Percentiles rank a stretch among this genome's conserved stretches.
Evolutionary conservation across 2,329 filamentous ascomycete genomes (phyloP).

Genomic region (Fusarium annulatum): DNA sequence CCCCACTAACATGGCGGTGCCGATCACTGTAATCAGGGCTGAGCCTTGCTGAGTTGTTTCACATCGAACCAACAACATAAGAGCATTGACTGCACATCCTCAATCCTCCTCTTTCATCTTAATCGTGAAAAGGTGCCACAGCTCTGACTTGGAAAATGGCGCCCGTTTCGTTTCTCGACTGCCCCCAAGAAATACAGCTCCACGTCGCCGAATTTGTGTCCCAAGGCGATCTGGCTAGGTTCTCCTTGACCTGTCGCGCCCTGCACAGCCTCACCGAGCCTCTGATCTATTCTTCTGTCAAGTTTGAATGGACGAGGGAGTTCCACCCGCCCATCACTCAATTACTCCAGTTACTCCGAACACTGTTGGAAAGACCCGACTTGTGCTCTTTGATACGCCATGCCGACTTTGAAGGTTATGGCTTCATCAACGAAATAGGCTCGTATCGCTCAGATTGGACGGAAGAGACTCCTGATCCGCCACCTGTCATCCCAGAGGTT

Average conservation of each 20-base stretch:
- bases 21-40: neutral
- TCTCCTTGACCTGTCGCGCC: neutral
- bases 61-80: neutral
- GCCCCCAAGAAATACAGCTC: neutral
- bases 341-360: neutral
- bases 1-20: neutral
- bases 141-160: neutral
- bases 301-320: neutral
- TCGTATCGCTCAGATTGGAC: neutral
- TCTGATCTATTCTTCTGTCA: neutral
- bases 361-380: neutral
- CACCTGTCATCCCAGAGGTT: neutral
- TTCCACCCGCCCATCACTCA: neutral
- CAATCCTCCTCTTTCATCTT: neutral
- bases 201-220: fast-evolving
- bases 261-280: neutral
- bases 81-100: neutral
- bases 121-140: neutral
- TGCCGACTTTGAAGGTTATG: neutral
- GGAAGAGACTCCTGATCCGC: neutral
- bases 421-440: neutral
- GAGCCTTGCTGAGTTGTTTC: neutral
- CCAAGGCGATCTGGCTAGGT: neutral
- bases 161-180: neutral
- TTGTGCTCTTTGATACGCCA: neutral